Conservation (phyloP, 805 yeast species). For the Alloascoidea africana region DNA sequence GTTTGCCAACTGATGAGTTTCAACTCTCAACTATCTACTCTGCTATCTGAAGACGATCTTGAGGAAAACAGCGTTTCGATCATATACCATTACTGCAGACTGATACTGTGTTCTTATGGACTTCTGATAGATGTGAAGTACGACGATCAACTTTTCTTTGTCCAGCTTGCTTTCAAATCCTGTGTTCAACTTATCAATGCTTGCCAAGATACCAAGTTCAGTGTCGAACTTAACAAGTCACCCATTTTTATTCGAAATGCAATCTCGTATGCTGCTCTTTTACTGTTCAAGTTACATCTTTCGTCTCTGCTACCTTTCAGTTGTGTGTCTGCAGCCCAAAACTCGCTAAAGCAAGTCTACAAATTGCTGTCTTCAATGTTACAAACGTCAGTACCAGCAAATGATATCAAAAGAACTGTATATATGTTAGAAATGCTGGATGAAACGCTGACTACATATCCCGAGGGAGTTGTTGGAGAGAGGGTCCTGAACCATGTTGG, state of each 20-base stretch:
- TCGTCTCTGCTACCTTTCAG: slow-evolving; percentile 21
- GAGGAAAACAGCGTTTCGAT: slow-evolving; percentile 56
- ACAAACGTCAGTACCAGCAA: slow-evolving; percentile 19
- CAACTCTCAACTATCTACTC: neutral
- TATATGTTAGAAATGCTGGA: slow-evolving; percentile 80
- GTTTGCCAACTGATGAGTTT: neutral
- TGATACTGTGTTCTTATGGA: slow-evolving; percentile 79
- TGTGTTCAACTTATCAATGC: neutral
- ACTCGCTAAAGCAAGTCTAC: neutral
- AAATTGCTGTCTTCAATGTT: neutral
- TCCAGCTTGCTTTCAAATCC: slow-evolving; percentile 55
- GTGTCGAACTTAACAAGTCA: neutral
- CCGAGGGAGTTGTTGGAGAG: slow-evolving; percentile 59
- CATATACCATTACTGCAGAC: slow-evolving; percentile 60
- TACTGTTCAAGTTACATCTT: slow-evolving; percentile 67
- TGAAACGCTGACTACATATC: slow-evolving; percentile 74
- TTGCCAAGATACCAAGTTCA: too few relatives aligned
- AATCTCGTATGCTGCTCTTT: slow-evolving; percentile 42
- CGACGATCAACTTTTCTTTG: slow-evolving; percentile 76
- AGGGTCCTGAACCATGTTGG: slow-evolving; percentile 80
- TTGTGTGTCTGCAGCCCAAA: neutral
- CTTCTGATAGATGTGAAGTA: slow-evolving; percentile 64
- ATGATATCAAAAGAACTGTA: slow-evolving; percentile 84
- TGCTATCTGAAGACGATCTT: slow-evolving; percentile 21
- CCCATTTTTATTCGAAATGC: slow-evolving; percentile 82